Base-by-base conservation (phyloP, 257 asterid species). In the Cruciata laevipes region DNA sequence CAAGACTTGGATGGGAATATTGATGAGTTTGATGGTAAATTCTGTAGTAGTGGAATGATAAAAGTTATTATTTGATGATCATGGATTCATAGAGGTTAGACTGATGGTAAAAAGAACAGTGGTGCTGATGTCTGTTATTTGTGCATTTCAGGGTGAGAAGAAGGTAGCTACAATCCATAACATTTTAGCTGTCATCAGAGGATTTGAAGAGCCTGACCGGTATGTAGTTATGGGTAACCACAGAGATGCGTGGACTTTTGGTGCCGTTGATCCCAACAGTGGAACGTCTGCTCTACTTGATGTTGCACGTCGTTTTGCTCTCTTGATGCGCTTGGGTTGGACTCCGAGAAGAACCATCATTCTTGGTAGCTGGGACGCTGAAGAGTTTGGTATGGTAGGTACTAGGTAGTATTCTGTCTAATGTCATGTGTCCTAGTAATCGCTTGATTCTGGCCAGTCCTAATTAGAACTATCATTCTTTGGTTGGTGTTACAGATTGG, bases 301-400 rank as follows among this genome's bases (percentile, higher is more conserved):
- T 75, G 80, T 93, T 73, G 95, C 96, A 21, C 88, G 95, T 59
- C 83, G 95, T 14, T 79, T 83, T 80, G 74, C 94, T 73, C 91
- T 86, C 61, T 88, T 93, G 70, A 76, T 75, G 86, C 86, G 71
- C 13, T 79, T 80, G 59, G 97, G 97, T 40, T 93, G 99, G 99
- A 85, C 38, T n/a, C 97, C 99, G 27, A 78, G 91, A 68, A 80
- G 99, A 77, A 90, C 90, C 7, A 85, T 93, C 74, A 30, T 93
- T 72, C 88, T 93, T 69, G 87, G 95, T 79, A 93, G 97, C 73
- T 93, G 99, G 99, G 99, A 93, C 69, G 99, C 96, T 0, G 99
- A 93, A 82, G 99, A 93, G 85, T 93, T 93, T 90, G 99, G 99
- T 72, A 93, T 93, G 99, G 99, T 93, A 83, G 89, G 96, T 85